Percentiles rank a stretch among this genome's conserved stretches.
phyloP scores from a whole-genome alignment of 345 rosid species.

The Alliaria petiolata region DNA sequence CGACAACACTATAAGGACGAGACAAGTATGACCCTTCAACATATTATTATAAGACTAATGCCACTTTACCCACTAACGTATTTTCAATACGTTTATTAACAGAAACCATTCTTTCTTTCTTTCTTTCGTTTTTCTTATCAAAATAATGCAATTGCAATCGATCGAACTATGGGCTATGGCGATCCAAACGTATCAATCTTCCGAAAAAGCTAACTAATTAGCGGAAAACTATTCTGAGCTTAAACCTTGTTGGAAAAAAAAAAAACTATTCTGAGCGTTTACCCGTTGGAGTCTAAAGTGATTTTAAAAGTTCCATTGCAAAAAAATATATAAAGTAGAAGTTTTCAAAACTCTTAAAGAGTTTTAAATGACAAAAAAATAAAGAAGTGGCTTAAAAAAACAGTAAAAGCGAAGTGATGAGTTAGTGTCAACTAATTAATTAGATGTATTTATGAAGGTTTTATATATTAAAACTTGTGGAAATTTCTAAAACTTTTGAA shows the following conservation, averaged over 20 bases:
- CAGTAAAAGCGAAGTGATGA: no score
- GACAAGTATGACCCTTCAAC: constrained; percentile 28
- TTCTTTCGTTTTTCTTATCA: not conserved
- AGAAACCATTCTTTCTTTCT: not conserved
- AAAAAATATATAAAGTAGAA: no score
- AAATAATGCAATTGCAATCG: not conserved
- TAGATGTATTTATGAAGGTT: no score
- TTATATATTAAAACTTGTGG: not conserved
- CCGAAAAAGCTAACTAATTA: not conserved
- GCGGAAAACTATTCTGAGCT: no score
- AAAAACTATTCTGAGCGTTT: not conserved
- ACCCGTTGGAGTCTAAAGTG: no score
- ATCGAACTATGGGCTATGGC: not conserved
- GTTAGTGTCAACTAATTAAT: no score
- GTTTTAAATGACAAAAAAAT: no score
- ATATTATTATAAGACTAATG: constrained; percentile 21
- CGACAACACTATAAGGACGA: constrained; percentile 30
- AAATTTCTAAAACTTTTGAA: not conserved
- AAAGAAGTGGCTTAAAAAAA: no score
- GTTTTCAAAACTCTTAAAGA: no score
- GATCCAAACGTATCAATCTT: not conserved
- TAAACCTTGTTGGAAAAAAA: no score
- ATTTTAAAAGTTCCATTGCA: no score
- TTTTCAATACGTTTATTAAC: not conserved
- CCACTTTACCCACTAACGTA: constrained; percentile 33